These are phyloP conservation scores for Acorus gramineus DNA, from an alignment of 106 monocot species.

Conservation along the genomic window DNA sequence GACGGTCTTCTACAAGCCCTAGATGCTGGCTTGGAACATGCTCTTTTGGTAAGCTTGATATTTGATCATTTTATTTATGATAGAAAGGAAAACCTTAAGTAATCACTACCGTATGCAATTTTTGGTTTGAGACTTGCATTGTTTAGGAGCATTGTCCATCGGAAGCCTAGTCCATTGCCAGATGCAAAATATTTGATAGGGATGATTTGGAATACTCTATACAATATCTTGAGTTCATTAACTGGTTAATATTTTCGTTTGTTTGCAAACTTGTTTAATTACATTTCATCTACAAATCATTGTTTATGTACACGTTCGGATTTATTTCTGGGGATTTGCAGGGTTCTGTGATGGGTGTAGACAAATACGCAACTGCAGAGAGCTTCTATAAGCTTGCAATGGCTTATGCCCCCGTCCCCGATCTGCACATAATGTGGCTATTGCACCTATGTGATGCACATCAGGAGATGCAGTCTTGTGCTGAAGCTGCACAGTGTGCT, in stretches of 20 bases:
- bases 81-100: no score
- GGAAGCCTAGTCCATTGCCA: no score
- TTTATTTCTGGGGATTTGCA: constrained; percentile 12
- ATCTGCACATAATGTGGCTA: constrained; percentile 99
- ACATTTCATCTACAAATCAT: background rate
- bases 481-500: constrained; percentile 99
- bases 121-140: no score
- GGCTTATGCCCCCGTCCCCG: constrained; percentile 93
- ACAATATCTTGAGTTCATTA: no score
- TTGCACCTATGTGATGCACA: constrained; percentile 94
- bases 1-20: constrained; percentile 77
- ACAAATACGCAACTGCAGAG: constrained; percentile 92
- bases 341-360: constrained; percentile 67
- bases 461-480: constrained; percentile 99
- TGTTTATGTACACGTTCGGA: background rate
- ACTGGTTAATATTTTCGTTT: no score
- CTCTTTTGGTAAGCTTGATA: constrained; percentile 60
- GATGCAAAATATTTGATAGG: no score
- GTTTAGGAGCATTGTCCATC: no score
- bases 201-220: no score
- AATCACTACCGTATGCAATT: no score
- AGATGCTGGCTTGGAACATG: constrained; percentile 93
- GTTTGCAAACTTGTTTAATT: no score
- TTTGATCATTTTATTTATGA: background rate
- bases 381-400: constrained; percentile 88